Percentiles rank a stretch among this genome's conserved stretches.
Conservation (phyloP, 768 basidiomycete genomes). For the Pisolithus tinctorius region DNA sequence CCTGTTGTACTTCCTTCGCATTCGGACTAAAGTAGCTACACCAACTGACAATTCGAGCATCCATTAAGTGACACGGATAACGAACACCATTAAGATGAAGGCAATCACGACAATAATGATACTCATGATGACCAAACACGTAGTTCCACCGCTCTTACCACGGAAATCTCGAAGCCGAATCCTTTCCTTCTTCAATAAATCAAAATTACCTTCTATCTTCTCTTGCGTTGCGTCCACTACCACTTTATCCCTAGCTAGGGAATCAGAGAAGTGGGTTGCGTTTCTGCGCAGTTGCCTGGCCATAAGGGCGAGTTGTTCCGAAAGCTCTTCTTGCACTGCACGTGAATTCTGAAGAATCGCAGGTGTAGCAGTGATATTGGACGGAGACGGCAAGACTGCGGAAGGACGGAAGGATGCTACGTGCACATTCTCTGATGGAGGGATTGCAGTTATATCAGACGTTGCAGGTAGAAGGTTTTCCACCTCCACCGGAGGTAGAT, state of each 20-base stretch:
- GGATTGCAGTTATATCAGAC: conserved; percentile 11
- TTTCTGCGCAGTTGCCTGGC: conserved; percentile 82
- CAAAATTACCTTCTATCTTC: conserved; percentile 71
- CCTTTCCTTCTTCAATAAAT: conserved; percentile 60
- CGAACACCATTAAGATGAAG: conserved; percentile 64
- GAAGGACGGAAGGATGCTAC: conserved; percentile 16
- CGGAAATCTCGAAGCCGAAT: conserved; percentile 53
- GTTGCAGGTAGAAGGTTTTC: conserved; percentile 36
- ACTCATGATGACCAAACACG: conserved; percentile 61
- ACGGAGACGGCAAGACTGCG: conserved; percentile 26
- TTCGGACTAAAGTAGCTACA: too few relatives aligned
- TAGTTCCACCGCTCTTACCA: conserved; percentile 62
- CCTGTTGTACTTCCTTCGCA: too few relatives aligned
- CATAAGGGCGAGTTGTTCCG: conserved; percentile 75
- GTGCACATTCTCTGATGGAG: conserved; percentile 1
- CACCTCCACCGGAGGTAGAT: conserved; percentile 11
- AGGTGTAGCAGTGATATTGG: conserved; percentile 29
- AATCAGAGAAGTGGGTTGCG: conserved; percentile 67
- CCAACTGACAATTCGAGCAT: too few relatives aligned
- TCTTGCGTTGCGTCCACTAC: conserved; percentile 60
- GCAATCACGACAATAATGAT: conserved; percentile 60
- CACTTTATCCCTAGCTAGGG: conserved; percentile 67
- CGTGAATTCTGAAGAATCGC: conserved; percentile 49
- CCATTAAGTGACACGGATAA: conserved; percentile 57
- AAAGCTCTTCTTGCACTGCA: conserved; percentile 66